Conservation (phyloP, 176 grass and related monocot species). For the Hyparrhenia diplandra region DNA sequence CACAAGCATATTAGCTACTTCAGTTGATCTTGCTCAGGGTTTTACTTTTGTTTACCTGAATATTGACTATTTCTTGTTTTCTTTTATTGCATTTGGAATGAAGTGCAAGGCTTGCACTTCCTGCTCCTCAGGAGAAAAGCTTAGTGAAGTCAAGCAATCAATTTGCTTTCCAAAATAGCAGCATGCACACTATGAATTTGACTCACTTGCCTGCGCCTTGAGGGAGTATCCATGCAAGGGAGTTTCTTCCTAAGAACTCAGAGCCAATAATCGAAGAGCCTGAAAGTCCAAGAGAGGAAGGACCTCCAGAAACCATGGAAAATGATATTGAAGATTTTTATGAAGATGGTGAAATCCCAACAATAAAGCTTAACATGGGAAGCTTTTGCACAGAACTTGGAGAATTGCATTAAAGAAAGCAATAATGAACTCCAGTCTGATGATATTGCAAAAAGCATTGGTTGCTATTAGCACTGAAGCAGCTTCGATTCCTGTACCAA, state of each 20-base stretch:
- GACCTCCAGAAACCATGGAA: constrained; percentile 31
- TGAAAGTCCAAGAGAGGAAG: constrained; percentile 58
- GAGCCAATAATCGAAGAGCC: constrained; percentile 95
- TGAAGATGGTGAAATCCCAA: constrained; percentile 81
- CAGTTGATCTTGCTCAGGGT: not conserved
- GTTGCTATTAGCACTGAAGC: constrained; percentile 63
- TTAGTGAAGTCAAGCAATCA: constrained; percentile 37
- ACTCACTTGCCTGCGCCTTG: constrained; percentile 27
- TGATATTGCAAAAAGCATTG: constrained; percentile 85
- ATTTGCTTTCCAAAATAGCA: constrained; percentile 35
- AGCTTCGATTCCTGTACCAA: constrained; percentile 79
- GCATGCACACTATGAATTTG: constrained; percentile 11
- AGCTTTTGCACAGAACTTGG: constrained; percentile 72
- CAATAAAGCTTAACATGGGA: constrained; percentile 79
- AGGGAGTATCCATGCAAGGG: constrained; percentile 17
- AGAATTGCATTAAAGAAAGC: constrained; percentile 63
- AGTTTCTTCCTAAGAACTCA: constrained; percentile 32
- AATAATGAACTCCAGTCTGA: constrained; percentile 50
- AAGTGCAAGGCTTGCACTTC: constrained; percentile 79
- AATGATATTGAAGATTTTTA: constrained; percentile 69
- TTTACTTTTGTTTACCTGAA: not conserved
- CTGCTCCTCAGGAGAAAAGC: constrained; percentile 58
- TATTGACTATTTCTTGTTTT: constrained; percentile 19
- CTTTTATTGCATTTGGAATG: constrained; percentile 21
- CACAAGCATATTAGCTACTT: not conserved